A percentile compares a stretch with the other conserved stretches of the same genome.
Evolutionary conservation across 345 rosid genomes (phyloP).

Genomic region (Eucalyptus cladocalyx): DNA sequence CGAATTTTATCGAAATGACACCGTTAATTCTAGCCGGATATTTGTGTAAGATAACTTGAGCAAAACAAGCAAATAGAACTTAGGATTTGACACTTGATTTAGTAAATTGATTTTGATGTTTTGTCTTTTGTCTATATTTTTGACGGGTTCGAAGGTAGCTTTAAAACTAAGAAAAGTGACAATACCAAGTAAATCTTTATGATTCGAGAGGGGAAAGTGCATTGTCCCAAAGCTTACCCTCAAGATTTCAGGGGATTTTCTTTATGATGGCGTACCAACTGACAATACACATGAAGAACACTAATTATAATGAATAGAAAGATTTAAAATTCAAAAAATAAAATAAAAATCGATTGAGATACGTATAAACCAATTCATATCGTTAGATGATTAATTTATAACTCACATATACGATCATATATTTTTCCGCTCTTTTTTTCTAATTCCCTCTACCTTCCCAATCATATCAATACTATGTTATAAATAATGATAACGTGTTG

Average conservation of each 20-base stretch:
- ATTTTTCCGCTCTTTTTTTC: background rate
- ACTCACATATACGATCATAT: too few relatives aligned
- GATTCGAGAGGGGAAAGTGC: background rate
- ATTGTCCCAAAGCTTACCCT: background rate
- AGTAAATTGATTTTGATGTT: background rate
- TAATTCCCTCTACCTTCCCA: background rate
- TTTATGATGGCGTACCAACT: accelerated
- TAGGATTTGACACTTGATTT: background rate
- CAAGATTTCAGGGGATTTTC: background rate
- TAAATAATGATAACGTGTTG: background rate
- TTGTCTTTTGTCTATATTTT: background rate
- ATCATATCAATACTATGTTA: background rate
- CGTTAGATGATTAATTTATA: background rate
- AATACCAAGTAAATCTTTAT: background rate
- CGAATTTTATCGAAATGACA: background rate
- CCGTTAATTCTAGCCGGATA: background rate
- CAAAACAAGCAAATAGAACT: background rate
- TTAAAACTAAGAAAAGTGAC: background rate
- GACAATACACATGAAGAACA: background rate
- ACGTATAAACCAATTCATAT: background rate
- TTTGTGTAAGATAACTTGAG: background rate
- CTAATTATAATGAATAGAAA: background rate
- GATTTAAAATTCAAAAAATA: background rate
- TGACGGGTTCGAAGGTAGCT: background rate
- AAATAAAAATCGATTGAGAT: background rate